A percentile compares a stretch with the other conserved stretches of the same genome.
These are phyloP conservation scores for Xylaria sp. DNA, from an alignment of 2,329 filamentous ascomycete genomes.

Conservation along the genomic window DNA sequence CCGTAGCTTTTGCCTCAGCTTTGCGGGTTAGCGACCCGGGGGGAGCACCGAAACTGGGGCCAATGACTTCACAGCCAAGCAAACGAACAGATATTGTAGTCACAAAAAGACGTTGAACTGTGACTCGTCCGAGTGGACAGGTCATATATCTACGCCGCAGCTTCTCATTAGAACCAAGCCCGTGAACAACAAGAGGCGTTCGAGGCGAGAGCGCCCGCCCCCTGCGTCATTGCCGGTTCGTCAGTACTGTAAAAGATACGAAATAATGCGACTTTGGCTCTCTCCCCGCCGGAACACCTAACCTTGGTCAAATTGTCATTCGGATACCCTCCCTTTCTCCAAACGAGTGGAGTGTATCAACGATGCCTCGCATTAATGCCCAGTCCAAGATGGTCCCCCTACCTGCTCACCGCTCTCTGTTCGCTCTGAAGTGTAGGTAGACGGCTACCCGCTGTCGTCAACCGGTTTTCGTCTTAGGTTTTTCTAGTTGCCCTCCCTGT, in stretches of 20 bases:
- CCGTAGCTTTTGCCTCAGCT: constrained; percentile 29
- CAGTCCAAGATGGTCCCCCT: constrained; percentile 27
- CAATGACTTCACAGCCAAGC: constrained; percentile 36
- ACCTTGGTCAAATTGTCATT: constrained; percentile 13
- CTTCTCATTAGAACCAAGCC: constrained; percentile 11
- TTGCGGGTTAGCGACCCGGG: constrained; percentile 36
- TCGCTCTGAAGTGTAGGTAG: constrained; percentile 21
- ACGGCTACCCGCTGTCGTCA: constrained; percentile 39
- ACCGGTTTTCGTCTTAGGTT: constrained; percentile 35
- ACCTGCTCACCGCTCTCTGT: constrained; percentile 36
- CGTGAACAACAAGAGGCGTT: constrained; percentile 28
- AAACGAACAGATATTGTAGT: constrained; percentile 31
- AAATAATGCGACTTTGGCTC: constrained; percentile 27
- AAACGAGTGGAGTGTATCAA: constrained; percentile 25
- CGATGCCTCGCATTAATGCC: constrained; percentile 38
- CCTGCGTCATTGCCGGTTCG: constrained; percentile 24
- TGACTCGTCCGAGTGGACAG: constrained; percentile 37
- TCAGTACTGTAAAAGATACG: constrained; percentile 21
- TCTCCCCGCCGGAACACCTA: constrained; percentile 16
- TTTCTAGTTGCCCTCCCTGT: constrained; percentile 13
- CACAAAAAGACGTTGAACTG: constrained; percentile 21
- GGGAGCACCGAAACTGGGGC: constrained; percentile 36
- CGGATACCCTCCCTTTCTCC: constrained; percentile 21
- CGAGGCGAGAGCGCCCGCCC: constrained; percentile 22
- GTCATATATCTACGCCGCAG: constrained; percentile 33